Base-by-base conservation (phyloP, 225 moss, liverwort and hornwort genomes). In the Lunularia cruciata region DNA sequence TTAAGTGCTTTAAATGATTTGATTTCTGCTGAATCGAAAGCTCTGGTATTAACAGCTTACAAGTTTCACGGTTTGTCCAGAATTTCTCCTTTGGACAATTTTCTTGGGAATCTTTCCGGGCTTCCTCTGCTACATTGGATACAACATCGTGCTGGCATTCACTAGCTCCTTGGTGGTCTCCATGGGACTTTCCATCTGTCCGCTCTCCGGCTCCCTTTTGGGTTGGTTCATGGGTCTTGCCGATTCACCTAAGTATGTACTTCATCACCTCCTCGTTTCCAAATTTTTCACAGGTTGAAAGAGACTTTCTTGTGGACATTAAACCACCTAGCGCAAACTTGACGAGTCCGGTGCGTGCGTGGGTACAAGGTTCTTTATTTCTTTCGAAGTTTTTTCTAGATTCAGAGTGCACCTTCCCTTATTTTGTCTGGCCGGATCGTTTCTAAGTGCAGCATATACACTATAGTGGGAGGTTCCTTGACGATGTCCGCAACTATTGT, bases 171-270 rank as follows among this genome's bases (percentile, higher is more conserved):
- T 67, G 20, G 51, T 52, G n/a, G 49, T 67, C n/a, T 67, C 67
- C 6, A 48, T 67, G 67, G 67, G 35, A 0, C 35, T 67, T 5
- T 11, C 49, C 6, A 14, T 67, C 19, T 51, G 35, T 35, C 67
- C 67, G 6, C 67, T 67, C 35, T 8, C 34, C 3, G 67, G 49
- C 19, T 67, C 49, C 22, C 9, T 67, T 23, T n/a, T 51, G 31
- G 67, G 67, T 22, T 67, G 67, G 67, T 14, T 52, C 20, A 22
- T 52, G 35, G 67, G 67, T n/a, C 67, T 67, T 4, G 20, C 48
- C 5, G 35, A 31, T 15, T 6, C 23, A 5, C 67, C 67, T 12
- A 67, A 52, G 67, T 67, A 23, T 30, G 67, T 42, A 35, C 8
- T 38, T 37, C 16, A 20, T 18, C 16, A 35, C 16, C 31, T 6